Conservation (phyloP, 1,139 yeast species). For the Protomyces inouyei region DNA sequence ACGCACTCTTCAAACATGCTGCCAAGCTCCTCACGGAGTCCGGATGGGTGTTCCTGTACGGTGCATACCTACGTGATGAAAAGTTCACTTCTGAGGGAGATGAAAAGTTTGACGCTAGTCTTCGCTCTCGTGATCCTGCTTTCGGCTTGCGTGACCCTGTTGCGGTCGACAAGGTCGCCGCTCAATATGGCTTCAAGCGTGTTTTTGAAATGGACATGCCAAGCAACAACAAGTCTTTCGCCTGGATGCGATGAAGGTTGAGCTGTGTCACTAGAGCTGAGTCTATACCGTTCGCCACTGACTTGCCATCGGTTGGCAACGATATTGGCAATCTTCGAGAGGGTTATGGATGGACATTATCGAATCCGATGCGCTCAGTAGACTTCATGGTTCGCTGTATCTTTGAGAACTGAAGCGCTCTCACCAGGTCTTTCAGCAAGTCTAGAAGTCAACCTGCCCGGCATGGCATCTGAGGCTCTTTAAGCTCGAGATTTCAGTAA, state of each 20-base stretch:
- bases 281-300: background rate
- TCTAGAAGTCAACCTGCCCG: too few relatives aligned
- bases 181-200: background rate
- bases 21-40: background rate
- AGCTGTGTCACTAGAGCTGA: background rate
- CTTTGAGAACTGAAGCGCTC: too few relatives aligned
- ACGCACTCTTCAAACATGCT: conserved; percentile 13
- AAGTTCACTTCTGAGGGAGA: conserved; percentile 8
- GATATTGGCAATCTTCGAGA: background rate
- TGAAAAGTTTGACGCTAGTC: conserved; percentile 1
- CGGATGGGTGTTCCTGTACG: conserved; percentile 12
- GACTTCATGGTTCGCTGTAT: too few relatives aligned
- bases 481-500: too few relatives aligned
- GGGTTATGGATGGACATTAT: too few relatives aligned
- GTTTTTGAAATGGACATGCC: background rate
- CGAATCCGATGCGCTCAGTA: too few relatives aligned
- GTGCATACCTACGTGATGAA: conserved; percentile 13
- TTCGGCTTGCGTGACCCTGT: conserved; percentile 10
- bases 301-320: background rate
- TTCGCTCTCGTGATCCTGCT: conserved; percentile 5
- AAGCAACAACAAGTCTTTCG: conserved; percentile 3
- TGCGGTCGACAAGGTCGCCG: conserved; percentile 4
- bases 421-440: too few relatives aligned
- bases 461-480: too few relatives aligned
- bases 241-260: background rate